A percentile compares a stretch with the other conserved stretches of the same genome.
Conservation (phyloP, 148 eudicot genomes). For the Dianthus caryophyllus region DNA sequence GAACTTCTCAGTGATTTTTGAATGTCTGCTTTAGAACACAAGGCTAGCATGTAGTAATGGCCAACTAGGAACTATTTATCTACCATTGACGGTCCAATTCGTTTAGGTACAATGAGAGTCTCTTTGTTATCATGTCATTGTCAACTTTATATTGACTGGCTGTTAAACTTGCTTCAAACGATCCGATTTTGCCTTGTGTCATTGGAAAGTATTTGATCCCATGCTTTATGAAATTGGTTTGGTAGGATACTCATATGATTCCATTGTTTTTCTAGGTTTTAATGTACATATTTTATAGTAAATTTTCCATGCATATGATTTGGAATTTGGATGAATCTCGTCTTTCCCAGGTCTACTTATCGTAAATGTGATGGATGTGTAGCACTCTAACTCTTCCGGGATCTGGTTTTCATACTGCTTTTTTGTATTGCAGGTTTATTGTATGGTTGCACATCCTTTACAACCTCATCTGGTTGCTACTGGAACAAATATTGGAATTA, state of each 20-base stretch:
- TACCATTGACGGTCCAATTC: neutral
- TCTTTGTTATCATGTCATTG: neutral
- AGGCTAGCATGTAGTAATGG: neutral
- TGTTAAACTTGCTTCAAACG: neutral
- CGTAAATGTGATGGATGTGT: neutral
- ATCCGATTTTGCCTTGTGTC: neutral
- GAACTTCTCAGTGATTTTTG: neutral
- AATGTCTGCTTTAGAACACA: neutral
- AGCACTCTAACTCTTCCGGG: neutral
- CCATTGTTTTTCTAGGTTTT: neutral
- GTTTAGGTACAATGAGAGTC: neutral
- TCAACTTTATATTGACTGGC: neutral
- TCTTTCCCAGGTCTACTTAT: neutral
- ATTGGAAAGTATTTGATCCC: neutral
- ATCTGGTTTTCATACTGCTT: conserved; percentile 3
- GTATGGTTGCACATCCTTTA: conserved; percentile 97
- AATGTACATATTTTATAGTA: neutral
- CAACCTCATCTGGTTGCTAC: conserved; percentile 99
- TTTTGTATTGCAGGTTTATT: conserved; percentile 64
- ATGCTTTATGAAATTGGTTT: neutral
- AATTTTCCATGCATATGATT: neutral
- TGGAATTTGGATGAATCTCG: neutral
- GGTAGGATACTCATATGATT: neutral
- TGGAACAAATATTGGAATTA: conserved; percentile 86
- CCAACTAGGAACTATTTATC: neutral